These are phyloP conservation scores for Margaritispora aquatica DNA, from an alignment of 495 filamentous ascomycete species.

Conservation along the genomic window DNA sequence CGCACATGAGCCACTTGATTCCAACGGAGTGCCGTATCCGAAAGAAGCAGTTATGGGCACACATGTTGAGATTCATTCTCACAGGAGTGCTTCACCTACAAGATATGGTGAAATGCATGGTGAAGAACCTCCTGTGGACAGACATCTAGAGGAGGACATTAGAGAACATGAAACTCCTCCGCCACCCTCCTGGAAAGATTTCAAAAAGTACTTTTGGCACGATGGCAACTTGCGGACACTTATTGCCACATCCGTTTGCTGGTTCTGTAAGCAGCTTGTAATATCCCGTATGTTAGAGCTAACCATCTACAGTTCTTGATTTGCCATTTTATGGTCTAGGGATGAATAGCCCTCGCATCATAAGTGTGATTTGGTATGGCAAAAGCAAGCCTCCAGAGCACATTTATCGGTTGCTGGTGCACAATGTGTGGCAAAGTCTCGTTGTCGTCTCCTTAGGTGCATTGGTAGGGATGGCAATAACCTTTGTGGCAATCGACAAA, in stretches of 20 bases:
- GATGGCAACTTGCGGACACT: slow-evolving; percentile 67
- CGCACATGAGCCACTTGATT: neutral
- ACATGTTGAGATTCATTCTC: neutral
- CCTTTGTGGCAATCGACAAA: slow-evolving; percentile 31
- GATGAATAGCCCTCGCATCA: slow-evolving; percentile 67
- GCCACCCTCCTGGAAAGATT: slow-evolving; percentile 58
- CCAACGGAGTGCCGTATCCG: neutral
- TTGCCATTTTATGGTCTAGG: slow-evolving; percentile 74
- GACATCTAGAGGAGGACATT: slow-evolving; percentile 11
- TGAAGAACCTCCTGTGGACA: neutral
- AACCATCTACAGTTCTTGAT: slow-evolving; percentile 31
- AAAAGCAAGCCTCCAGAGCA: slow-evolving; percentile 23
- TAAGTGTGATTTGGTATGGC: slow-evolving; percentile 57
- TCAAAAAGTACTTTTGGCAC: slow-evolving; percentile 53
- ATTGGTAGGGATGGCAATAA: slow-evolving; percentile 29
- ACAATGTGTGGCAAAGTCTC: slow-evolving; percentile 30
- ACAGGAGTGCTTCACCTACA: neutral
- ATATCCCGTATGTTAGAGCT: neutral
- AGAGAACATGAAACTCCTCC: slow-evolving; percentile 36
- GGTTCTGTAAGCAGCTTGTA: slow-evolving; percentile 43
- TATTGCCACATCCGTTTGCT: slow-evolving; percentile 72
- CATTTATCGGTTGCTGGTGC: slow-evolving; percentile 27
- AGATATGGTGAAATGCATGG: neutral
- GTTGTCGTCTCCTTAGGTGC: slow-evolving; percentile 32
- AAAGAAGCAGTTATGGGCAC: neutral